Conservation (phyloP, 148 eudicot species). For the Suaeda aralocaspica region DNA sequence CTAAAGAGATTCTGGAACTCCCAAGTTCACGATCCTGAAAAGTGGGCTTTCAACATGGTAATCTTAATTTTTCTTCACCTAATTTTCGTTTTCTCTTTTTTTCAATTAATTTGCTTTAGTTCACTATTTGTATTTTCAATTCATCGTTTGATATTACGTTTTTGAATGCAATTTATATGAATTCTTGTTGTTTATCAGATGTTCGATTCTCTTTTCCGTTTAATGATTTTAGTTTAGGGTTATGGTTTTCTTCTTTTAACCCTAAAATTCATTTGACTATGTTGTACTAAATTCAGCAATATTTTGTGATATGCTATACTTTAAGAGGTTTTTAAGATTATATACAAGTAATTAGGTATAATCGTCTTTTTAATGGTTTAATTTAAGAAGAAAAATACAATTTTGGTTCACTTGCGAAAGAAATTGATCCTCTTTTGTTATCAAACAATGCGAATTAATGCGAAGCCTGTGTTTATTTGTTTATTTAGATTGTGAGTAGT, state of each 20-base stretch:
- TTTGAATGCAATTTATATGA: neutral
- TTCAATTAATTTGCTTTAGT: neutral
- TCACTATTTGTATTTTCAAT: neutral
- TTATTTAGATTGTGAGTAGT: no score
- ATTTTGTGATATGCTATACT: no score
- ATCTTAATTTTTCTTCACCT: neutral
- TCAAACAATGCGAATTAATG: no score
- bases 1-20: constrained; percentile 35
- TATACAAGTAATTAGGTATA: no score
- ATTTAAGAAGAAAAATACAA: neutral
- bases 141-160: neutral
- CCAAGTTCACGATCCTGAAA: constrained; percentile 38
- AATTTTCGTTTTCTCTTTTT: neutral
- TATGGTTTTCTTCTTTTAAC: no score
- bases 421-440: no score
- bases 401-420: no score
- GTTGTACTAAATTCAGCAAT: neutral
- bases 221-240: neutral
- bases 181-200: neutral
- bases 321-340: neutral
- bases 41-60: constrained; percentile 48
- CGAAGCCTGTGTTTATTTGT: no score
- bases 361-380: neutral
- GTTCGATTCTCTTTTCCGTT: no score
- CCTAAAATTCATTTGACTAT: neutral